phyloP scores from a whole-genome alignment of 306 rosid species.

The Begonia peltatifolia region DNA sequence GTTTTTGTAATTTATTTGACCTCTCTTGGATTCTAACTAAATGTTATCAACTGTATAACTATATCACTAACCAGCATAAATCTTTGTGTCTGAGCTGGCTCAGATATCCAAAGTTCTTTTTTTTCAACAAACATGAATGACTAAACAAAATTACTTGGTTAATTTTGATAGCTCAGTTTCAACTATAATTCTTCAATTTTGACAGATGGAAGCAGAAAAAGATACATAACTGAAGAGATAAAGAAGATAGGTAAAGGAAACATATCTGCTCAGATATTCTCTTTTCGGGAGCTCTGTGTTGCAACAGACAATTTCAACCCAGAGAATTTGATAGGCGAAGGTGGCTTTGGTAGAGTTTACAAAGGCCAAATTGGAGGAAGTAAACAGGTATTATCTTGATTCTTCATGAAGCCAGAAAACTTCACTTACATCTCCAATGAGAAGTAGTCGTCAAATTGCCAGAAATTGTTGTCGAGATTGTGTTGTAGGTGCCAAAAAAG shows the following conservation, averaged over 20 bases:
- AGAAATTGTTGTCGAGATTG: too few relatives aligned
- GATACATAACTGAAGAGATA: slow-evolving; percentile 41
- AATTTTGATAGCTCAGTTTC: too few relatives aligned
- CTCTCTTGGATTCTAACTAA: too few relatives aligned
- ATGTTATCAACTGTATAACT: too few relatives aligned
- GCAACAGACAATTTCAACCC: slow-evolving; percentile 65
- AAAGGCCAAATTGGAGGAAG: slow-evolving; percentile 39
- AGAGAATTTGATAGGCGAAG: slow-evolving; percentile 66
- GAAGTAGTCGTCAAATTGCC: too few relatives aligned
- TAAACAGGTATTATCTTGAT: slow-evolving; percentile 31
- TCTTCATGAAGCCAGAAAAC: slow-evolving; percentile 1
- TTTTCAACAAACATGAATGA: too few relatives aligned
- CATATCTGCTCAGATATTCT: slow-evolving; percentile 37
- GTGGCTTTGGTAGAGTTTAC: slow-evolving; percentile 87
- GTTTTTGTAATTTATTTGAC: too few relatives aligned
- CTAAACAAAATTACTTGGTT: too few relatives aligned
- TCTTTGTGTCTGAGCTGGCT: too few relatives aligned
- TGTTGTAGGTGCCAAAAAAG: too few relatives aligned
- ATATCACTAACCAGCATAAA: too few relatives aligned
- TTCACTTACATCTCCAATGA: neutral
- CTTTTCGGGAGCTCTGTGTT: slow-evolving; percentile 44
- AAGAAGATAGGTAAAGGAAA: slow-evolving; percentile 56
- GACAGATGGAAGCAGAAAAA: slow-evolving; percentile 34
- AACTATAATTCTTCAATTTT: neutral
- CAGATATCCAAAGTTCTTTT: too few relatives aligned